Conservation (phyloP, 257 asterid genomes). For the Striga asiatica region DNA sequence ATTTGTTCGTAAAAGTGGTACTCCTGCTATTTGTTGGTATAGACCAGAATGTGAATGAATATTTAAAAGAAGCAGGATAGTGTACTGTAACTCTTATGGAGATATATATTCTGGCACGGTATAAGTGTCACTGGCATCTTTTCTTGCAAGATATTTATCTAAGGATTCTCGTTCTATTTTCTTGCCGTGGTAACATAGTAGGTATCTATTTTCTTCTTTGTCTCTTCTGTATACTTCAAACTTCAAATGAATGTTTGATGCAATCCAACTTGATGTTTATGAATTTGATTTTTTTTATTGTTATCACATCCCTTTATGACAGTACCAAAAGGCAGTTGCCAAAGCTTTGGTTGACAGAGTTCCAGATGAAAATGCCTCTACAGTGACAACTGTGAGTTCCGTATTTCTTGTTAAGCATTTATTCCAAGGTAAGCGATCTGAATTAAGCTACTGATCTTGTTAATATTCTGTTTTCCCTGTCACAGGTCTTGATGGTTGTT, state of each 20-base stretch:
- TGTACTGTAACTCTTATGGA: not conserved
- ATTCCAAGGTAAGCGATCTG: too few relatives aligned
- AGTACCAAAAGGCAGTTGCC: conserved; percentile 93
- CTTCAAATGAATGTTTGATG: not conserved
- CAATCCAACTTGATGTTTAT: conserved; percentile 2
- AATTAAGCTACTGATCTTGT: too few relatives aligned
- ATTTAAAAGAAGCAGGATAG: too few relatives aligned
- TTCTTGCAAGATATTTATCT: too few relatives aligned
- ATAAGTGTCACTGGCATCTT: too few relatives aligned
- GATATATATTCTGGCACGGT: not conserved
- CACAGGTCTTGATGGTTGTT: conserved; percentile 93
- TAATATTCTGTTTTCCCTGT: conserved; percentile 16
- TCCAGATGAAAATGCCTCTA: conserved; percentile 72
- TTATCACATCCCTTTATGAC: conserved; percentile 21
- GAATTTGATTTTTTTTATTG: not conserved
- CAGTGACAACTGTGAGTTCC: conserved; percentile 56
- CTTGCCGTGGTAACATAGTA: not conserved
- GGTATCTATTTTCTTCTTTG: not conserved
- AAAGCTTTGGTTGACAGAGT: conserved; percentile 87
- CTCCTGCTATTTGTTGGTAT: not conserved
- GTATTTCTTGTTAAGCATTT: not conserved
- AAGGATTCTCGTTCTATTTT: not conserved
- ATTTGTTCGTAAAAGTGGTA: conserved; percentile 3
- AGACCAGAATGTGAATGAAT: not conserved
- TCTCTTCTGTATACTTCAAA: not conserved